Base-by-base conservation (phyloP, 202 grass and related monocot genomes). In the Digitaria exilis region DNA sequence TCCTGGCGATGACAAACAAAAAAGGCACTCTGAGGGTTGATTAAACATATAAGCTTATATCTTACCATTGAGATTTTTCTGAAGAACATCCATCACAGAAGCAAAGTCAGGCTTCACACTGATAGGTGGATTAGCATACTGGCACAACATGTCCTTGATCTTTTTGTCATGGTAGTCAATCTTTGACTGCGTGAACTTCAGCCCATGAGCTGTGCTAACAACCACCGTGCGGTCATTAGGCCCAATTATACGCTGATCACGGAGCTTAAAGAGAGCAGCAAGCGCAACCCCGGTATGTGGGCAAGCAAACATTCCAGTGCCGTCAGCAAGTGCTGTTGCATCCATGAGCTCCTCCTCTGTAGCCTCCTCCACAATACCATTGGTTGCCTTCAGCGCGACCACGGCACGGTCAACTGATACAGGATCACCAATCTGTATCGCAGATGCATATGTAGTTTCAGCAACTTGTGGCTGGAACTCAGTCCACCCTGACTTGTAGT, bases 291-390 rank as follows among this genome's bases (percentile, higher is more conserved):
- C 94, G 19, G 94, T 97, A 78, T 97, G 94, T 14, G 94, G 94
- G 79, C 94, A 97, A 34, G 91, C 89, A 35, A 97, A 97, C 94
- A 97, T 93, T 34, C 94, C 94, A 50, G 94, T 97, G 77, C 73
- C 75, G 64, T 97, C 94, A 76, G 94, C 94, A 69, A 97, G 87
- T 2, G 94, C 60, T 65, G 75, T 97, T 17, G 91, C 94, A 88
- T 97, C 91, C 94, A 97, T 97, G 54, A 97, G 87, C 60, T 97
- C 94, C 78, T 97, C 94, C 82, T 97, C 94, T 3, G 94, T 93
- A 62, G 94, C 94, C 84, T 93, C 94, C 82, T 97, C 91, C 11
- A 97, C 94, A 26, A 97, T 97, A 18, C 94, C 94, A 77, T 91
- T 18, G 9, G 94, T 97, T 14, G 88, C 84, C 81, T 90, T 83